Evolutionary conservation across 2,329 filamentous ascomycete species (phyloP).

Genomic region (Epicoccum nigrum): DNA sequence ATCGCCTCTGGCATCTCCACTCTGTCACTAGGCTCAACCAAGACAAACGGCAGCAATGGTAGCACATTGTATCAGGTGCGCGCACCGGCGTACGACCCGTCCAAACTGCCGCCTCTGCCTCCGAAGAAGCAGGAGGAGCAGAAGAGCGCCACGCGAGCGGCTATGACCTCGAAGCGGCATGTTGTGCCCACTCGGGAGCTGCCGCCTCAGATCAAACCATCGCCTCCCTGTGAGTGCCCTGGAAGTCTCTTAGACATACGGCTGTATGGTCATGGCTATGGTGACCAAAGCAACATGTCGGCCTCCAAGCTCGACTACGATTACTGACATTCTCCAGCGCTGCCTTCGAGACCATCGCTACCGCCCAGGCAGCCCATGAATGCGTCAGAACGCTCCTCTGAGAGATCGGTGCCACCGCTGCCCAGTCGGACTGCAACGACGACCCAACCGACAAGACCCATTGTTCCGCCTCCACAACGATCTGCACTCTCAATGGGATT

Average conservation of each 20-base stretch:
- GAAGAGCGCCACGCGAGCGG: conserved; percentile 44
- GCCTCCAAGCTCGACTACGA: background rate
- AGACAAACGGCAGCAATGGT: conserved; percentile 46
- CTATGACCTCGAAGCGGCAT: conserved; percentile 45
- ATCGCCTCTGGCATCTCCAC: conserved; percentile 55
- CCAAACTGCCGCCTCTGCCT: conserved; percentile 61
- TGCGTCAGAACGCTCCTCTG: conserved; percentile 16
- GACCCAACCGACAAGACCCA: conserved; percentile 16
- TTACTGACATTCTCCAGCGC: conserved; percentile 13
- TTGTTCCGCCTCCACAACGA: conserved; percentile 41
- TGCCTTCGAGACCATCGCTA: conserved; percentile 29
- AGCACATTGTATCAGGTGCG: conserved; percentile 50
- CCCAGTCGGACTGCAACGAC: conserved; percentile 20
- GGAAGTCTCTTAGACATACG: no score
- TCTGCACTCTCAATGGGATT: conserved; percentile 57
- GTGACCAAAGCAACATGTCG: no score
- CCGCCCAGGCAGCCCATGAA: conserved; percentile 25
- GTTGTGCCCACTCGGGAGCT: conserved; percentile 31
- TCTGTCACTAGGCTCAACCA: conserved; percentile 57
- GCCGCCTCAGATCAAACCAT: conserved; percentile 37
- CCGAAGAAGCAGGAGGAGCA: conserved; percentile 54
- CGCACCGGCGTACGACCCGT: conserved; percentile 63
- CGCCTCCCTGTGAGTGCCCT: conserved; percentile 31
- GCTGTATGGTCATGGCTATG: no score
- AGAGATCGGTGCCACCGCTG: conserved; percentile 24